Evolutionary conservation across 2,329 filamentous ascomycete species (phyloP), one percentile per base, ranked within the genome.

Genomic region (Cytospora mali): DNA sequence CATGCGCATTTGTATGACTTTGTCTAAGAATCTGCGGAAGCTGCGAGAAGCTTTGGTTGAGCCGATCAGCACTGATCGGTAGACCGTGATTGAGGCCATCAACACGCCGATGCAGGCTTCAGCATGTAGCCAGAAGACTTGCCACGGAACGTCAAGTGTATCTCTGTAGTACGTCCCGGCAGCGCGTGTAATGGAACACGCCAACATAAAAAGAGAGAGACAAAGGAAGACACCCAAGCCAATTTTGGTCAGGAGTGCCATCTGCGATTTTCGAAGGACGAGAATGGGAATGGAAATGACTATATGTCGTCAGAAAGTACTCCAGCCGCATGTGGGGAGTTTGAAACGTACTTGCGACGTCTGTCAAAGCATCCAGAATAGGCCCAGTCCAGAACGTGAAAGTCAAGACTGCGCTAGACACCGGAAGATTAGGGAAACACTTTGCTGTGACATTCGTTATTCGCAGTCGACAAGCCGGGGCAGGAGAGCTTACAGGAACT

Each of bases 231-330:
- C 23, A 13, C 53, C 53, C 2, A 46, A n/a, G 14, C 53, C 33
- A 14, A 55, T 42, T 6, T 55, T 55, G 23, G 53, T 55, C 3
- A 55, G 33, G 25, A 42, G 53, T 46, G 53, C 23, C 53, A 55
- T 55, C 7, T 55, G 53, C 6, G 53, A 55, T 42, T n/a, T 55
- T 14, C 13, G 53, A n/a, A 55, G 53, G 53, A 55, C 33, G 23
- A 42, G 31, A 42, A 55, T 42, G 21, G 31, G 53, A 42, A 55
- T 28, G 5, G 33, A 55, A 42, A 55, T 27, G 16, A 42, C 53
- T 42, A n/a, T 18, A 6, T 1, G 27, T 42, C 10, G 33, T 55
- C 23, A 55, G 53, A 55, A 2, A 3, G 42, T 11, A 35, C 18
- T 54, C n/a, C n/a, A n/a, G 9, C 3, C 31, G 6, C 21, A 18